Evolutionary conservation across 2,329 filamentous ascomycete genomes (phyloP).

Genomic region (Xylaria sp.): DNA sequence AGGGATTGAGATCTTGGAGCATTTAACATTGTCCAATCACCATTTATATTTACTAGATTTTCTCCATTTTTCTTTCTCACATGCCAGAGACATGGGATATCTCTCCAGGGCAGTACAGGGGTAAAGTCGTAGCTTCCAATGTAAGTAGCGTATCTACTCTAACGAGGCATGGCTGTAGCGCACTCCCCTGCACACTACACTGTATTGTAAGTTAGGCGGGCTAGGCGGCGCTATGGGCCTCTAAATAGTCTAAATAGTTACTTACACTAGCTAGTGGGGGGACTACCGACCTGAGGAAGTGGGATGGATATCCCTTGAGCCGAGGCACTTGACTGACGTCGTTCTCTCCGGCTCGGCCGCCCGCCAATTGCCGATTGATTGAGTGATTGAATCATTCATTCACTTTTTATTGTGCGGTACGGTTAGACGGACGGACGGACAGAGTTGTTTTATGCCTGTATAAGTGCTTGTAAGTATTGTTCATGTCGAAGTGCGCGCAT

Average conservation of each 20-base stretch:
- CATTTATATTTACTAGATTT: not conserved
- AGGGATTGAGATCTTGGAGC: no score
- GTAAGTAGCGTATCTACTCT: not conserved
- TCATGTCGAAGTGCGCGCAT: not conserved
- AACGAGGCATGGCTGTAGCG: not conserved
- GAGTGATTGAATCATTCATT: not conserved
- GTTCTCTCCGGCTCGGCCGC: slow-evolving; percentile 30
- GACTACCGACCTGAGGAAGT: not conserved
- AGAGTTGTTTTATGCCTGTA: not conserved
- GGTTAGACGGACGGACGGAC: not conserved
- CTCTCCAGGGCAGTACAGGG: not conserved
- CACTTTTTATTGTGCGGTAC: not conserved
- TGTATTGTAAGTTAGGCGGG: no score
- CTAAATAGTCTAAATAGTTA: no score
- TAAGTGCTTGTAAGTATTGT: not conserved
- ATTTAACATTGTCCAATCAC: not conserved
- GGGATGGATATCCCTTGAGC: slow-evolving; percentile 20
- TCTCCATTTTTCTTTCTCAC: slow-evolving; percentile 4
- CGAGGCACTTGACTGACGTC: slow-evolving; percentile 35
- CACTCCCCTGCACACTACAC: not conserved
- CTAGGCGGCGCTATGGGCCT: no score
- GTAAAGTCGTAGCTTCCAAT: no score
- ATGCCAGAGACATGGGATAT: slow-evolving; percentile 1
- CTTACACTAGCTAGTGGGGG: not conserved
- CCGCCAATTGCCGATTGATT: slow-evolving; percentile 33